Percentiles rank a stretch among this genome's conserved stretches.
Conservation (phyloP, 2,329 filamentous ascomycete genomes). For the Lachnellula arida region DNA sequence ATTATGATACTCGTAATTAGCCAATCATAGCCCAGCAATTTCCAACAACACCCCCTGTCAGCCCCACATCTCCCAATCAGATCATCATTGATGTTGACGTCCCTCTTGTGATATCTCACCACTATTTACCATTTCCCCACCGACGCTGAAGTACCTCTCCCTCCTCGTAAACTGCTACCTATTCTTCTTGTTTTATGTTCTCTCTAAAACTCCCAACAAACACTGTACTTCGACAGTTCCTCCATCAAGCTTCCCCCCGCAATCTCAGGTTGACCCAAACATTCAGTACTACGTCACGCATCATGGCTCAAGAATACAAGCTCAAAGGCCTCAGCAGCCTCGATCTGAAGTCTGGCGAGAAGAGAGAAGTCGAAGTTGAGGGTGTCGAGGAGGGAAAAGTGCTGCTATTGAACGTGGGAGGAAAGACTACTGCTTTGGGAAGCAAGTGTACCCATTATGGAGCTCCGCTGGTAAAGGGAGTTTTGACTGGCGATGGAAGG, state of each 20-base stretch:
- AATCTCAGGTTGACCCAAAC: slow-evolving; percentile 1
- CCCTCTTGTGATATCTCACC: too few relatives aligned
- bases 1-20: too few relatives aligned
- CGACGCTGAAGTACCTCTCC: too few relatives aligned
- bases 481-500: slow-evolving; percentile 75
- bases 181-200: slow-evolving; percentile 2
- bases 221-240: slow-evolving; percentile 11
- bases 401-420: slow-evolving; percentile 73
- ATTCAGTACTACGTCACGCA: slow-evolving; percentile 21
- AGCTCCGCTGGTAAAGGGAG: slow-evolving; percentile 80
- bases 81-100: too few relatives aligned
- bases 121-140: too few relatives aligned
- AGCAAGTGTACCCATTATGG: slow-evolving; percentile 90
- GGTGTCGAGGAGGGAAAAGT: slow-evolving; percentile 84
- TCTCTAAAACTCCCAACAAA: slow-evolving; percentile 14
- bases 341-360: slow-evolving; percentile 72
- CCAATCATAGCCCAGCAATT: too few relatives aligned
- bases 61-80: too few relatives aligned
- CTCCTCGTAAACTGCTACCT: background rate
- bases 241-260: slow-evolving; percentile 14
- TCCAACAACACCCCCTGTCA: too few relatives aligned
- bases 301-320: slow-evolving; percentile 52
- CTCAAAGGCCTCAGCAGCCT: slow-evolving; percentile 75
- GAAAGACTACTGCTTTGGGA: slow-evolving; percentile 73
- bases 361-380: slow-evolving; percentile 86